phyloP scores from a whole-genome alignment of 352 stramenopile species.

The Blastocystis sp. region DNA sequence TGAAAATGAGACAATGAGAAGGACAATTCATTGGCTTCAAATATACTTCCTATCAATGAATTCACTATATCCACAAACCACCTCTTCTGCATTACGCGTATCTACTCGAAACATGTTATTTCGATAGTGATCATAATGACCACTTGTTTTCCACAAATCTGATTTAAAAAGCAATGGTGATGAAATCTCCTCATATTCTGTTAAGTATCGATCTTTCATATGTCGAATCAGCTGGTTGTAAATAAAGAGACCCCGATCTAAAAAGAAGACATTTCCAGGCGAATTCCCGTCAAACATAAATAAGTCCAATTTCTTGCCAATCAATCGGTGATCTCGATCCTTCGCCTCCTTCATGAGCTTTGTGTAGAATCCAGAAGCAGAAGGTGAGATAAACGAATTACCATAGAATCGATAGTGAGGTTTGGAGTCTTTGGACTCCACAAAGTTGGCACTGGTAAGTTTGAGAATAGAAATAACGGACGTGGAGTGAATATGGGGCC shows the following conservation, averaged over 20 bases:
- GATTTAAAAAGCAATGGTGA: conserved; percentile 95
- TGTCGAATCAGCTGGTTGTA: conserved; percentile 95
- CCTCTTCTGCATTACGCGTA: conserved; percentile 82
- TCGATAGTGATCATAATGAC: conserved; percentile 93
- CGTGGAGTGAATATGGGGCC: conserved; percentile 88
- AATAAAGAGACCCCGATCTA: conserved; percentile 88
- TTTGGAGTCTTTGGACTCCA: conserved; percentile 88
- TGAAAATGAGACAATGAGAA: conserved; percentile 93
- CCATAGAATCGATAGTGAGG: conserved; percentile 80
- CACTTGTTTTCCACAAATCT: conserved; percentile 88
- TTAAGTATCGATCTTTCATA: conserved; percentile 79
- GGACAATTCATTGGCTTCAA: conserved; percentile 98
- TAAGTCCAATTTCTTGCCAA: conserved; percentile 88
- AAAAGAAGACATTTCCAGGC: conserved; percentile 90
- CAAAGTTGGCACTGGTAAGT: conserved; percentile 82
- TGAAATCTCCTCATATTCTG: conserved; percentile 86
- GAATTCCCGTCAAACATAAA: conserved; percentile 87
- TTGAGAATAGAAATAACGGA: conserved; percentile 88
- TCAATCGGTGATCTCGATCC: conserved; percentile 85
- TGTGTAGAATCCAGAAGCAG: conserved; percentile 88
- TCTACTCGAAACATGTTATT: conserved; percentile 96
- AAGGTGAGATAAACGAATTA: conserved; percentile 92
- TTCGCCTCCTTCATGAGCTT: conserved; percentile 87
- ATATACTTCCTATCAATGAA: neutral
- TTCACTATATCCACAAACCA: neutral